phyloP scores from a whole-genome alignment of 805 yeast species.

The Zygotorulaspora florentina region DNA sequence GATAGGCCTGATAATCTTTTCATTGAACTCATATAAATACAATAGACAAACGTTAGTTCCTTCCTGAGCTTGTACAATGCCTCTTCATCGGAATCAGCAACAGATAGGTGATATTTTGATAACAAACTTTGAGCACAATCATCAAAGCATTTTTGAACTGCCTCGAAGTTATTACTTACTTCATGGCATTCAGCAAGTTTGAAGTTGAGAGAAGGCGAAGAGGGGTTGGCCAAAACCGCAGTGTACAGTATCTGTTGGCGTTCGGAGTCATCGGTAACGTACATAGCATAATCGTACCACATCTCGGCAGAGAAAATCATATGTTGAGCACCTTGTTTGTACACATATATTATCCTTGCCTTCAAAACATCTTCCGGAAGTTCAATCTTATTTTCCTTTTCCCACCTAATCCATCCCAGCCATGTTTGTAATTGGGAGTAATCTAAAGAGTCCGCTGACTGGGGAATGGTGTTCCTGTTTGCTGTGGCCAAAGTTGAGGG shows the following conservation, averaged over 20 bases:
- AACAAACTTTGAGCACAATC: constrained; percentile 46
- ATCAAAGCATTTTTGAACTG: constrained; percentile 49
- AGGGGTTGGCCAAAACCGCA: constrained; percentile 63
- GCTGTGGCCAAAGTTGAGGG: constrained; percentile 27
- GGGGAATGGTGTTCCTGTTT: constrained; percentile 29
- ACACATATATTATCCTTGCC: constrained; percentile 65
- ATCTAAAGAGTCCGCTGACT: constrained; percentile 16
- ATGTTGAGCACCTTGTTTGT: constrained; percentile 54
- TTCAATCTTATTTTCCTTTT: constrained; percentile 63
- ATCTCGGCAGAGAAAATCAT: constrained; percentile 34
- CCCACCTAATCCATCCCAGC: constrained; percentile 78
- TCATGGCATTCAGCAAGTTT: constrained; percentile 70
- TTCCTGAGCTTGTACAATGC: constrained; percentile 18
- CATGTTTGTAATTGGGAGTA: constrained; percentile 47
- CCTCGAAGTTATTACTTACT: constrained; percentile 45
- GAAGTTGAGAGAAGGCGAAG: constrained; percentile 61
- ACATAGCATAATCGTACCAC: constrained; percentile 40
- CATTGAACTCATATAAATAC: constrained; percentile 63
- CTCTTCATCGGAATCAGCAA: constrained; percentile 11
- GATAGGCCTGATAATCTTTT: constrained; percentile 64
- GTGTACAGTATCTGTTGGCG: constrained; percentile 41
- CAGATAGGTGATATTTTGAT: constrained; percentile 33
- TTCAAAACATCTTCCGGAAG: constrained; percentile 47
- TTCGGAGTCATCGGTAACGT: constrained; percentile 18
- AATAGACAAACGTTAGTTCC: constrained; percentile 58